A percentile compares a stretch with the other conserved stretches of the same genome.
Evolutionary conservation across 75 land plant genomes (phyloP).

Genomic region (Ceratopteris richardii): DNA sequence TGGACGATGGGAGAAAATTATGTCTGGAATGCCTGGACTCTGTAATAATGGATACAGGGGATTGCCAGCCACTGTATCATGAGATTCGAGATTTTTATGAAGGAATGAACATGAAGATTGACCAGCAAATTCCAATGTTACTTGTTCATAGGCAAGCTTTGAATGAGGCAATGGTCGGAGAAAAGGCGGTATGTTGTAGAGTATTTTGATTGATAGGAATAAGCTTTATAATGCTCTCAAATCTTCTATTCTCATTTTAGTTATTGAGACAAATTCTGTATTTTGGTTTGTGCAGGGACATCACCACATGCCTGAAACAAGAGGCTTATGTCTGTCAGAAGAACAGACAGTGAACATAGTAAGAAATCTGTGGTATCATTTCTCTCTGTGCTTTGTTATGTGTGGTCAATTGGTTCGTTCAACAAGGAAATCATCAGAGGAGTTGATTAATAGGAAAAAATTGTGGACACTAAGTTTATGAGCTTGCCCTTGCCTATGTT

Average conservation of each 20-base stretch:
- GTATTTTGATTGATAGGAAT: neutral
- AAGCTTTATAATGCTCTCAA: too few relatives aligned
- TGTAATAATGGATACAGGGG: conserved; percentile 58
- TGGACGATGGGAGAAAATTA: conserved; percentile 58
- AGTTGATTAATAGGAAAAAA: too few relatives aligned
- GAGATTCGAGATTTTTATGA: conserved; percentile 56
- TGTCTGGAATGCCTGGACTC: conserved; percentile 65
- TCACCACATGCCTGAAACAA: conserved; percentile 61
- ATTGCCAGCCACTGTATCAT: conserved; percentile 59
- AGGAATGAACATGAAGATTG: conserved; percentile 60
- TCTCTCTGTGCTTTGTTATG: neutral
- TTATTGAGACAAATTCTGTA: too few relatives aligned
- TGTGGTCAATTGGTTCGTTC: too few relatives aligned
- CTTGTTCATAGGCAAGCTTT: conserved; percentile 57
- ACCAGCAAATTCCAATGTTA: conserved; percentile 67
- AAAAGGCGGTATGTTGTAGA: conserved; percentile 34
- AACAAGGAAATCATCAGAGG: too few relatives aligned
- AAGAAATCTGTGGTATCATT: conserved; percentile 13
- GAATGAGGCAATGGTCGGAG: conserved; percentile 60
- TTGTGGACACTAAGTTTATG: too few relatives aligned
- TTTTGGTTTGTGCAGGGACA: too few relatives aligned
- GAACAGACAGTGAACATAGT: conserved; percentile 62
- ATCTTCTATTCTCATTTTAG: too few relatives aligned
- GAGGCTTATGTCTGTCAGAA: conserved; percentile 64
- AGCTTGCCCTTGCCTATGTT: too few relatives aligned